Evolutionary conservation across 2,329 filamentous ascomycete species (phyloP).

Genomic region (Sarocladium strictum): DNA sequence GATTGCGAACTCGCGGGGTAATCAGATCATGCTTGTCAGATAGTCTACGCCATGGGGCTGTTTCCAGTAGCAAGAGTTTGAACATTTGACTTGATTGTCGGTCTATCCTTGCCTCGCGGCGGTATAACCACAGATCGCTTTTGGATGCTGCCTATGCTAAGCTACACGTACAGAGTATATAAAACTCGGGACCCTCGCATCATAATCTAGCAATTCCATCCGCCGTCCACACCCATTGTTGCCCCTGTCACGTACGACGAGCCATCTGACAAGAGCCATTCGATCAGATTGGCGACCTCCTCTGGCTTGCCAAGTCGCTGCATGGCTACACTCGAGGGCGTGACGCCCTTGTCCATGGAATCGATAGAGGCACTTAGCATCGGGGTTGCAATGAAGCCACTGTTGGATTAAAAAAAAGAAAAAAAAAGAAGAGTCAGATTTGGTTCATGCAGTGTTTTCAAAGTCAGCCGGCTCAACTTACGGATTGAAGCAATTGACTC

Average conservation of each 20-base stretch:
- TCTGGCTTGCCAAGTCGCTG: not conserved
- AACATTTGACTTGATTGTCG: no score
- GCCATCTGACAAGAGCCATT: conserved; percentile 2
- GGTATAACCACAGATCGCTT: no score
- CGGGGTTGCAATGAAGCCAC: conserved; percentile 7
- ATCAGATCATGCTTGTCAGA: not conserved
- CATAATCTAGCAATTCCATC: conserved; percentile 8
- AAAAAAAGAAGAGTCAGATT: not conserved
- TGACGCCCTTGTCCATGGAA: not conserved
- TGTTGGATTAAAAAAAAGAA: no score
- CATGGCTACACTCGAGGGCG: not conserved
- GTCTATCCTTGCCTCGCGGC: no score
- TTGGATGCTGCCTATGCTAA: no score
- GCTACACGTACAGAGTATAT: no score
- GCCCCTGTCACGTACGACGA: conserved; percentile 2
- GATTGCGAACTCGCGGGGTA: not conserved
- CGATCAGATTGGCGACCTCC: conserved; percentile 5
- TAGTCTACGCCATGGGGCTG: no score
- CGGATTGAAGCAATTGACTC: conserved; percentile 23
- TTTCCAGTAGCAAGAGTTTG: no score
- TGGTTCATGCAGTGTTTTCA: not conserved
- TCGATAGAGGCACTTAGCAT: not conserved
- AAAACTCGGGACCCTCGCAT: no score
- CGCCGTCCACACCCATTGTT: not conserved
- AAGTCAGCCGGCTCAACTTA: conserved; percentile 1